These are phyloP conservation scores for Penicillium sp. DNA, from an alignment of 2,329 filamentous ascomycete species.

Conservation along the genomic window DNA sequence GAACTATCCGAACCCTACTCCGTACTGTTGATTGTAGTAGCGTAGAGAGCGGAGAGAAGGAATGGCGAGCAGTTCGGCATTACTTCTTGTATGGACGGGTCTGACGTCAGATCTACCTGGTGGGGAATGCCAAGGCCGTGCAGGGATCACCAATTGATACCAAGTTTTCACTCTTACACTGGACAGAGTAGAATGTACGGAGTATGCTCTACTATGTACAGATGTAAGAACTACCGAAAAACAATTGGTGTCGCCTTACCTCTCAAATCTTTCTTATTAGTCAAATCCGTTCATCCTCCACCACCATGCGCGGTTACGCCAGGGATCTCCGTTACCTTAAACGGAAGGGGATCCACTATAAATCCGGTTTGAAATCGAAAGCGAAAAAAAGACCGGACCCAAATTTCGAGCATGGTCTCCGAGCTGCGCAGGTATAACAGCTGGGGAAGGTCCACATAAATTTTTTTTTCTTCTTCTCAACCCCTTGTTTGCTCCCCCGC, in stretches of 20 bases:
- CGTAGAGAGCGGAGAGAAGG: not conserved
- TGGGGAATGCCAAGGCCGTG: not conserved
- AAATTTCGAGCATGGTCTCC: not conserved
- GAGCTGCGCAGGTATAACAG: conserved; percentile 1
- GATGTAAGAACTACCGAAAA: no score
- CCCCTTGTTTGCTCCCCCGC: not conserved
- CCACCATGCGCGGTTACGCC: not conserved
- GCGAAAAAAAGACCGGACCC: not conserved
- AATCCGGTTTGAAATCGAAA: conserved; percentile 7
- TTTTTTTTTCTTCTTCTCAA: not conserved
- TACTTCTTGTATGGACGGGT: not conserved
- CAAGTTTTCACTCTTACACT: no score
- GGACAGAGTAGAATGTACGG: no score
- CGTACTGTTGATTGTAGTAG: no score
- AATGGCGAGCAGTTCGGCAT: not conserved
- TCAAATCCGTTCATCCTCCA: no score
- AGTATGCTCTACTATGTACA: no score
- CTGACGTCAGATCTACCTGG: not conserved
- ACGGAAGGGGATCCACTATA: conserved; percentile 5
- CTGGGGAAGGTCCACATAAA: not conserved
- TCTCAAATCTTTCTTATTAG: not conserved
- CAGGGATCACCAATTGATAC: not conserved
- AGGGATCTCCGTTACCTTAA: not conserved
- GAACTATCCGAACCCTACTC: not conserved
- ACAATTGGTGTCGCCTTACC: not conserved